Evolutionary conservation across 2,329 filamentous ascomycete species (phyloP).

Genomic region (Hymenoscyphus fructigenus): DNA sequence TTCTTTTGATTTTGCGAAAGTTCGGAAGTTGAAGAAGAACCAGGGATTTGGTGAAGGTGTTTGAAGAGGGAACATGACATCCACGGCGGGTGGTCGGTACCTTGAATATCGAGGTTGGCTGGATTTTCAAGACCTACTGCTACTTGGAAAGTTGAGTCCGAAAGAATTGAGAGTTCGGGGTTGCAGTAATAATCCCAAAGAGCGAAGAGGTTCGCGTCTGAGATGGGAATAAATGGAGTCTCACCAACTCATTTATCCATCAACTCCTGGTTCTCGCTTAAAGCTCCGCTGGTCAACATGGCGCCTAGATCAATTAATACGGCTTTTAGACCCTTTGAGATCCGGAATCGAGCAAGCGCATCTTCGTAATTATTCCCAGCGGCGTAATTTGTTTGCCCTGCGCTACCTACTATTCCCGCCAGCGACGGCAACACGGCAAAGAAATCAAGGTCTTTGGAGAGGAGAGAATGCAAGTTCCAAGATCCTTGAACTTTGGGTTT

Average conservation of each 20-base stretch:
- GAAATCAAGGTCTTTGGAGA: constrained; percentile 23
- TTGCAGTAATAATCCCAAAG: constrained; percentile 5
- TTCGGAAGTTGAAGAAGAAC: not conserved
- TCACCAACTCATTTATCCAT: not conserved
- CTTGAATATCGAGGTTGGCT: not conserved
- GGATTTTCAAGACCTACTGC: constrained; percentile 3
- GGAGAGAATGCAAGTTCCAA: constrained; percentile 12
- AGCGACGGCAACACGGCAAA: constrained; percentile 41
- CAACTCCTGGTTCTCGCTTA: not conserved
- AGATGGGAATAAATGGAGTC: not conserved
- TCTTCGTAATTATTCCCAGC: constrained; percentile 34
- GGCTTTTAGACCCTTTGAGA: not conserved
- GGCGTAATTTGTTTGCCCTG: constrained; percentile 20
- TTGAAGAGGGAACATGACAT: not conserved
- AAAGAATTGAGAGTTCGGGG: not conserved
- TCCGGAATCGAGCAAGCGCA: constrained; percentile 14
- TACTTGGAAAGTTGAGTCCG: not conserved
- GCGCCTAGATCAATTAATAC: constrained; percentile 6
- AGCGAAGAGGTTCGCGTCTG: not conserved
- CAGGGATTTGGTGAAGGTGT: not conserved
- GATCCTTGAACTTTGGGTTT: constrained; percentile 13
- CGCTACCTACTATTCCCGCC: constrained; percentile 23
- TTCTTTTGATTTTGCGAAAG: not conserved
- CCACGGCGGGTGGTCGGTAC: constrained; percentile 6
- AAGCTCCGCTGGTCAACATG: not conserved